A percentile compares a stretch with the other conserved stretches of the same genome.
phyloP scores from a whole-genome alignment of 2,329 filamentous ascomycete genomes.

The Sclerotiophoma versabilis region DNA sequence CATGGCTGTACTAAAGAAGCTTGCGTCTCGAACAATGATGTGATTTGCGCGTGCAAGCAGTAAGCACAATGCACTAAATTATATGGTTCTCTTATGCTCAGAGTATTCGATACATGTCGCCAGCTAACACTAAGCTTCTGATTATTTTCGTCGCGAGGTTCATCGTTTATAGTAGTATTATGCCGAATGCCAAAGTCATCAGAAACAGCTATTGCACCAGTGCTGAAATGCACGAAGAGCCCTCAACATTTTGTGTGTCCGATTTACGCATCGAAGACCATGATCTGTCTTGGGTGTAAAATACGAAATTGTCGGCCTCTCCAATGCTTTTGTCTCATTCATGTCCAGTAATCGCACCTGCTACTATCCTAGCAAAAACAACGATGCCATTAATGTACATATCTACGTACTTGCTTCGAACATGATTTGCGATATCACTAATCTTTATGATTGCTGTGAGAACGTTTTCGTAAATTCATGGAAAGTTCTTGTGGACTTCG shows the following conservation, averaged over 20 bases:
- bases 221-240: conserved; percentile 39
- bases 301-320: conserved; percentile 21
- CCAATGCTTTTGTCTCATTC: conserved; percentile 19
- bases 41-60: conserved; percentile 38
- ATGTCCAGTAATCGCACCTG: conserved; percentile 44
- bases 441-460: background rate
- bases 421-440: background rate
- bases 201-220: conserved; percentile 43
- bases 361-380: conserved; percentile 35
- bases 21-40: conserved; percentile 42
- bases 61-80: conserved; percentile 28
- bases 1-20: conserved; percentile 44
- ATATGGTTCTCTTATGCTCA: conserved; percentile 37
- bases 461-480: conserved; percentile 3
- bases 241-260: conserved; percentile 19
- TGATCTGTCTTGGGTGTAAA: conserved; percentile 32
- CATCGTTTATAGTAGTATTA: conserved; percentile 20
- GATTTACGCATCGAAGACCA: conserved; percentile 33
- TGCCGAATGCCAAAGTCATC: conserved; percentile 43
- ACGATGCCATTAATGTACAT: conserved; percentile 35
- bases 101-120: conserved; percentile 31
- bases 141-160: conserved; percentile 24
- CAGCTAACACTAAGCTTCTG: conserved; percentile 42
- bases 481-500: background rate
- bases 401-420: conserved; percentile 24